These are phyloP conservation scores for Chrysopogon serrulatus DNA, from an alignment of 176 grass and related monocot genomes.

Conservation along the genomic window DNA sequence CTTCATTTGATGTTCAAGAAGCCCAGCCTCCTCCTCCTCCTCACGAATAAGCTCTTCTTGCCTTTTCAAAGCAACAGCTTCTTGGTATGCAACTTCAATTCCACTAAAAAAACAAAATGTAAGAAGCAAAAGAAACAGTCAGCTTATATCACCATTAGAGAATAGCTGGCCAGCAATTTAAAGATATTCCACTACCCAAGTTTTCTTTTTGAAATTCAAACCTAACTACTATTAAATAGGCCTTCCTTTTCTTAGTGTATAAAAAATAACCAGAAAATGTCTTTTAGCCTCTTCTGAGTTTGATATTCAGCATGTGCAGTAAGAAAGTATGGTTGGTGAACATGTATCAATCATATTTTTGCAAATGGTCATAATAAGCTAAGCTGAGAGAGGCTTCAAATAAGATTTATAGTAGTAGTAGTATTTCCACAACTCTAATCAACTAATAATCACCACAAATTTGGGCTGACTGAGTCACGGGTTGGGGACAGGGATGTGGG, in stretches of 20 bases:
- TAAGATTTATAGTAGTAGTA: background rate
- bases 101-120: slow-evolving; percentile 56
- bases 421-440: background rate
- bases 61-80: slow-evolving; percentile 91
- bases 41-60: slow-evolving; percentile 98
- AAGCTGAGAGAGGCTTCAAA: slow-evolving; percentile 3
- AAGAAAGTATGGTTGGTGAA: background rate
- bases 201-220: background rate
- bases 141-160: background rate
- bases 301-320: background rate
- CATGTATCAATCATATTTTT: background rate
- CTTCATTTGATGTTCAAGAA: slow-evolving; percentile 69
- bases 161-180: background rate
- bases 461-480: background rate
- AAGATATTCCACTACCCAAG: slow-evolving; percentile 2
- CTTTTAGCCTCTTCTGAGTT: background rate
- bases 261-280: background rate
- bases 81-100: slow-evolving; percentile 89
- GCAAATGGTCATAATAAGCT: background rate
- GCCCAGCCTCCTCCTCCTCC: slow-evolving; percentile 84
- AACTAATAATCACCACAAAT: background rate
- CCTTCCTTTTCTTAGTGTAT: background rate
- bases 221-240: slow-evolving; percentile 3
- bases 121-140: slow-evolving; percentile 3
- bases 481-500: background rate